Conservation (phyloP, 2,329 filamentous ascomycete genomes). For the Talaromyces rugulosus region DNA sequence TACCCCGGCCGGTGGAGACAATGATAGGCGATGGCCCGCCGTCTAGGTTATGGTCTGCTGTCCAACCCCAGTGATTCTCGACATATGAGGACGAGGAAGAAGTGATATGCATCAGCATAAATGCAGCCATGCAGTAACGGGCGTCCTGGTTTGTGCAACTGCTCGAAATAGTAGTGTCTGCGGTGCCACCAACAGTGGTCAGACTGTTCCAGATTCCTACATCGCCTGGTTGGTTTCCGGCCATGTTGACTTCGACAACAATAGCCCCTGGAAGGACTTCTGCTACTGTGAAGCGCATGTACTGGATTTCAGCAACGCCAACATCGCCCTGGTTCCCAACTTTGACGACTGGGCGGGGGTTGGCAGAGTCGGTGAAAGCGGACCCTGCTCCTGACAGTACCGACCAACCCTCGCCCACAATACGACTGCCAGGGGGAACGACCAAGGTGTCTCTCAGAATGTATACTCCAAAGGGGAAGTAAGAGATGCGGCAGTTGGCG, state of each 20-base stretch:
- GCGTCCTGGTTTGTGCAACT: slow-evolving; percentile 30
- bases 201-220: slow-evolving; percentile 50
- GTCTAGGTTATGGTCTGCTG: slow-evolving; percentile 46
- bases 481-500: slow-evolving; percentile 47
- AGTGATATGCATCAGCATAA: slow-evolving; percentile 48
- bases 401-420: slow-evolving; percentile 54
- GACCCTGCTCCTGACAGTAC: slow-evolving; percentile 46
- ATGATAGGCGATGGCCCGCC: slow-evolving; percentile 29
- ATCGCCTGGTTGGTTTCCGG: slow-evolving; percentile 42
- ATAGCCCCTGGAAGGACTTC: slow-evolving; percentile 43
- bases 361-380: slow-evolving; percentile 40
- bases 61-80: slow-evolving; percentile 52
- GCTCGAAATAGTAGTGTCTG: slow-evolving; percentile 34
- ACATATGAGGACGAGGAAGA: slow-evolving; percentile 46
- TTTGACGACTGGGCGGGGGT: slow-evolving; percentile 46
- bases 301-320: slow-evolving; percentile 47
- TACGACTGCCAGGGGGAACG: slow-evolving; percentile 46
- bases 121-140: slow-evolving; percentile 45
- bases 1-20: slow-evolving; percentile 36
- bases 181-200: slow-evolving; percentile 45
- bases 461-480: slow-evolving; percentile 55
- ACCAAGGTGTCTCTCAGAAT: slow-evolving; percentile 44
- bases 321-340: slow-evolving; percentile 49
- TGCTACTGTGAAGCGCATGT: slow-evolving; percentile 49
- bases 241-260: slow-evolving; percentile 50